phyloP scores from a whole-genome alignment of 2,329 filamentous ascomycete species.

The Lachnellula cervina region DNA sequence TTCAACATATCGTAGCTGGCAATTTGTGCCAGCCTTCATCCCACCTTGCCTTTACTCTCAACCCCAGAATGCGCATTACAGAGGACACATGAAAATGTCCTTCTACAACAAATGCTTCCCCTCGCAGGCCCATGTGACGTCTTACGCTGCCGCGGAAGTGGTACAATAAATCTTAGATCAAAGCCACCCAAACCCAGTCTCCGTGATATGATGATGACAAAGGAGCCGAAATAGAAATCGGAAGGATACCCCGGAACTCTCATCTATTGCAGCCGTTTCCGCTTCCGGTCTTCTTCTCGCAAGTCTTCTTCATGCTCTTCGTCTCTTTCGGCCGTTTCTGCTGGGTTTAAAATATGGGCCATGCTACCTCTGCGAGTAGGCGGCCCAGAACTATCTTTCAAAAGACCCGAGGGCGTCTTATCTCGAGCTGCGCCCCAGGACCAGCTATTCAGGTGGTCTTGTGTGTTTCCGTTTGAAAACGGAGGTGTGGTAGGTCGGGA shows the following conservation, averaged over 20 bases:
- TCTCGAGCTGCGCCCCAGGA: constrained; percentile 30
- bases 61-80: neutral
- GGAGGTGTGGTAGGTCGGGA: constrained; percentile 32
- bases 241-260: neutral
- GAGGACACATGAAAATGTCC: neutral
- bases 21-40: neutral
- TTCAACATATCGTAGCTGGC: neutral
- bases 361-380: constrained; percentile 66
- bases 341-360: constrained; percentile 67
- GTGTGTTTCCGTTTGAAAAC: constrained; percentile 25
- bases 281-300: constrained; percentile 52
- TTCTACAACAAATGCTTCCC: constrained; percentile 11
- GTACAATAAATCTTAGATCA: constrained; percentile 8
- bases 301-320: constrained; percentile 64
- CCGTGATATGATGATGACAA: neutral
- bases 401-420: constrained; percentile 23
- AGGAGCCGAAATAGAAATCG: neutral
- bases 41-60: neutral
- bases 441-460: constrained; percentile 31
- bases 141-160: neutral
- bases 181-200: neutral
- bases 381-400: constrained; percentile 47
- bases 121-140: constrained; percentile 9
- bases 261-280: constrained; percentile 51
- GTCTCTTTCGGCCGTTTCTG: constrained; percentile 60